phyloP scores from a whole-genome alignment of 164 flowering plant genomes.

The Stephania yunnanensis region DNA sequence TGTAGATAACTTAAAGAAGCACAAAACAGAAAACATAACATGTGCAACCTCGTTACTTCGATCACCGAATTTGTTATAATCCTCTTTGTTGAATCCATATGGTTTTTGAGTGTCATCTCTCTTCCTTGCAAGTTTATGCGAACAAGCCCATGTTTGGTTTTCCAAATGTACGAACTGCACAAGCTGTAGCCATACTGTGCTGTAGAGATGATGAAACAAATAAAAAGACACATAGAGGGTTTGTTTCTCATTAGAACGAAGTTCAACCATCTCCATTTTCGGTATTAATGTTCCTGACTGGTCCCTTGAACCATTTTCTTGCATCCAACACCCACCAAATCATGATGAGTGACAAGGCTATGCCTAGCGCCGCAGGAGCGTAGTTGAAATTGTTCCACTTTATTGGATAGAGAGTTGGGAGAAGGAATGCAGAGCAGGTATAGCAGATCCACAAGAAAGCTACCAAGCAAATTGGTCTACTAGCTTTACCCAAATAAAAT shows the following conservation, averaged over 20 bases:
- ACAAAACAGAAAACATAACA: neutral
- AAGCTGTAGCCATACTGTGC: too few relatives aligned
- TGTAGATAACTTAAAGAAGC: neutral
- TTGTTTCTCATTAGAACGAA: neutral
- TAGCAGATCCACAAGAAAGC: conserved; percentile 75
- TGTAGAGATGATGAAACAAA: neutral
- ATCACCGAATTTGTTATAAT: too few relatives aligned
- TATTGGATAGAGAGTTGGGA: conserved; percentile 60
- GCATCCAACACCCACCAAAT: conserved; percentile 76
- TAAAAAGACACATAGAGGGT: too few relatives aligned
- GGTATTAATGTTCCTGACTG: conserved; percentile 58
- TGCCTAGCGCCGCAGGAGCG: conserved; percentile 53
- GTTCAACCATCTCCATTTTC: conserved; percentile 23
- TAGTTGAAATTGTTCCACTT: conserved; percentile 59
- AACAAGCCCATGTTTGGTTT: too few relatives aligned
- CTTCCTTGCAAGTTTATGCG: too few relatives aligned
- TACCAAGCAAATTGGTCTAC: conserved; percentile 57
- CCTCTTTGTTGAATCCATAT: too few relatives aligned
- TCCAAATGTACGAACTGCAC: too few relatives aligned
- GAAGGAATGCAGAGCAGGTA: conserved; percentile 55
- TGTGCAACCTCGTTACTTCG: neutral
- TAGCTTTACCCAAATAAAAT: conserved; percentile 55
- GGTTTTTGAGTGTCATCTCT: too few relatives aligned
- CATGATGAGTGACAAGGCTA: conserved; percentile 43
- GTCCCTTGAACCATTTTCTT: conserved; percentile 69